Evolutionary conservation across 352 stramenopile species (phyloP).

Genomic region (Phytophthora quininea): DNA sequence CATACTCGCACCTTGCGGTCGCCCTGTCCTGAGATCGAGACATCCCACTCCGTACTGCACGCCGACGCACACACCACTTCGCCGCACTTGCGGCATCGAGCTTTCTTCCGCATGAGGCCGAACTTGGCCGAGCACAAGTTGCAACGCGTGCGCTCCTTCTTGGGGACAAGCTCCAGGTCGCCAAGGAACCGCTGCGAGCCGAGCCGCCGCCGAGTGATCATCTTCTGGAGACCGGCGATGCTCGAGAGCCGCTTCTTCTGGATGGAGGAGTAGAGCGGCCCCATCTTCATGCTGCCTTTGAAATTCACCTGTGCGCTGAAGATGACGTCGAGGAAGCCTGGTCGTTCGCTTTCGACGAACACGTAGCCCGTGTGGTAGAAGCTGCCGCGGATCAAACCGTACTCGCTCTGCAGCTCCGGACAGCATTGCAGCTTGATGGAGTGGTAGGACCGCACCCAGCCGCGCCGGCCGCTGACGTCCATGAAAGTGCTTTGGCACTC

Average conservation of each 20-base stretch:
- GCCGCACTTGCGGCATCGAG: conserved; percentile 70
- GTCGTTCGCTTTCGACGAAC: conserved; percentile 70
- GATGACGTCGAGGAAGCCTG: conserved; percentile 69
- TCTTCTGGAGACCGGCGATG: conserved; percentile 53
- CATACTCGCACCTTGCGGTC: conserved; percentile 67
- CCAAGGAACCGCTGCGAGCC: conserved; percentile 61
- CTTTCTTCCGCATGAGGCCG: conserved; percentile 63
- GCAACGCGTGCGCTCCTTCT: conserved; percentile 59
- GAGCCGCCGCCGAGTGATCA: conserved; percentile 58
- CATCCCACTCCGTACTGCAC: conserved; percentile 64
- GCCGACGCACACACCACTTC: conserved; percentile 69
- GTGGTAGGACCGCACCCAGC: conserved; percentile 76
- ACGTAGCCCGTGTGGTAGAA: conserved; percentile 79
- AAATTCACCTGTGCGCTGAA: conserved; percentile 68
- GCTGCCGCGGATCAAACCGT: conserved; percentile 62
- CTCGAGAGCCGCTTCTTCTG: conserved; percentile 60
- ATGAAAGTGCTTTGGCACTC: conserved; percentile 80
- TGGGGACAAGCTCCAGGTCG: conserved; percentile 72
- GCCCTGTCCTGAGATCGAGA: conserved; percentile 52
- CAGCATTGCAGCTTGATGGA: conserved; percentile 73
- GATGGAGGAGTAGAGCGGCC: conserved; percentile 51
- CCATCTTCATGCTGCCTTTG: conserved; percentile 57
- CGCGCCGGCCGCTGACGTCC: conserved; percentile 60
- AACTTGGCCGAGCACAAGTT: conserved; percentile 67
- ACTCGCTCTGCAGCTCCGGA: conserved; percentile 52